Evolutionary conservation across 1,284 basidiomycete species (phyloP).

Genomic region (Cutaneotrichosporon daszewskae): DNA sequence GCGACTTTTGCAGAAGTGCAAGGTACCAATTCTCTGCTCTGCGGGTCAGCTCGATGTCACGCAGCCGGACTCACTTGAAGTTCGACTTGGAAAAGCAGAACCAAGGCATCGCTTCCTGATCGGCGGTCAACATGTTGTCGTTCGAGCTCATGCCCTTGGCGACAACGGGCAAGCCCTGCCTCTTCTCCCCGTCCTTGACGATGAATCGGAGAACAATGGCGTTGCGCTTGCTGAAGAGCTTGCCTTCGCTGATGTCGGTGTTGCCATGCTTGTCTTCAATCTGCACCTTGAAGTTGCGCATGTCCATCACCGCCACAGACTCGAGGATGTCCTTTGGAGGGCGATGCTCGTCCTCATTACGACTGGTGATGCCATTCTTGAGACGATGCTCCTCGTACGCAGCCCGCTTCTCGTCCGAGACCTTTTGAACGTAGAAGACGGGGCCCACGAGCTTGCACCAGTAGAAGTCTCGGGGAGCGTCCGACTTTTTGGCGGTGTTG

Average conservation of each 20-base stretch:
- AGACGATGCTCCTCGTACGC: not conserved
- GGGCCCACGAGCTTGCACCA: conserved; percentile 81
- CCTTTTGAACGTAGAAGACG: conserved; percentile 80
- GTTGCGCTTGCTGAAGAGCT: conserved; percentile 81
- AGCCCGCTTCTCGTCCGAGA: not conserved
- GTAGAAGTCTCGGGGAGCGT: conserved; percentile 79
- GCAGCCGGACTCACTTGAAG: conserved; percentile 47
- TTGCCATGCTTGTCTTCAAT: conserved; percentile 61
- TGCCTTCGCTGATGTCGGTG: conserved; percentile 53
- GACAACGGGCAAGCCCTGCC: conserved; percentile 21
- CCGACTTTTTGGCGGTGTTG: conserved; percentile 50
- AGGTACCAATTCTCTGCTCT: conserved; percentile 85
- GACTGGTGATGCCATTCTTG: not conserved
- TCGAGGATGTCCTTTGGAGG: not conserved
- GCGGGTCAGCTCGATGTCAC: conserved; percentile 1
- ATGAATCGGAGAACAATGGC: conserved; percentile 67
- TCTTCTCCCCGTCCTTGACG: conserved; percentile 16
- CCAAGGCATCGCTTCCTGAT: conserved; percentile 60
- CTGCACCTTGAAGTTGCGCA: conserved; percentile 63
- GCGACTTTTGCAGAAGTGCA: conserved; percentile 66
- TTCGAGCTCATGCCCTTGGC: conserved; percentile 30
- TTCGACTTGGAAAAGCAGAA: conserved; percentile 79
- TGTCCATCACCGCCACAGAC: conserved; percentile 53
- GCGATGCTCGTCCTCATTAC: not conserved
- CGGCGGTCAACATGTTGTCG: conserved; percentile 49